Evolutionary conservation across 2,329 filamentous ascomycete genomes (phyloP).

Genomic region (Claviceps humidiphila): DNA sequence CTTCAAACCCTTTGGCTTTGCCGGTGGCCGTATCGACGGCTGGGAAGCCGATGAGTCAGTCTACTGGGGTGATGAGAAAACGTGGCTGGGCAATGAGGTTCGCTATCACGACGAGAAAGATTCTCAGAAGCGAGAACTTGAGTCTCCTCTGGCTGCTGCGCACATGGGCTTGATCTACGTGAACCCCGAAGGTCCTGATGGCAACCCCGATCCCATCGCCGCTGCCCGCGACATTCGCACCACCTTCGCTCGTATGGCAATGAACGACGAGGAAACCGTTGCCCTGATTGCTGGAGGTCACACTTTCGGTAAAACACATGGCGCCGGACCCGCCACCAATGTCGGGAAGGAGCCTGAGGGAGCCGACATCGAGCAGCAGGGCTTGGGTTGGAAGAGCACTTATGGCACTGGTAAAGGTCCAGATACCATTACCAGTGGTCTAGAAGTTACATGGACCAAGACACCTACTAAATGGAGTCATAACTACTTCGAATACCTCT

Average conservation of each 20-base stretch:
- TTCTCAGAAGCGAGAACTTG: slow-evolving; percentile 49
- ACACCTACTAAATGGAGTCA: slow-evolving; percentile 67
- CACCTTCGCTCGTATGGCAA: slow-evolving; percentile 68
- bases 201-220: slow-evolving; percentile 54
- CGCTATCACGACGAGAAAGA: slow-evolving; percentile 46
- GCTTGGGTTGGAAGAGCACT: slow-evolving; percentile 59
- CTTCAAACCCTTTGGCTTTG: slow-evolving; percentile 60
- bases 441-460: slow-evolving; percentile 70
- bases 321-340: slow-evolving; percentile 50
- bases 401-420: slow-evolving; percentile 54
- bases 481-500: slow-evolving; percentile 61
- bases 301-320: slow-evolving; percentile 71
- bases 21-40: slow-evolving; percentile 56
- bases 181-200: slow-evolving; percentile 67
- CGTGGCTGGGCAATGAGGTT: slow-evolving; percentile 62
- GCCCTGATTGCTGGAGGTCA: slow-evolving; percentile 69
- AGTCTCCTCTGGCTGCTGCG: slow-evolving; percentile 52
- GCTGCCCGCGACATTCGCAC: slow-evolving; percentile 59
- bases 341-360: slow-evolving; percentile 55
- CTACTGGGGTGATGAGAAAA: slow-evolving; percentile 65
- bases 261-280: slow-evolving; percentile 73
- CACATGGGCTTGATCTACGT: slow-evolving; percentile 69
- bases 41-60: slow-evolving; percentile 65
- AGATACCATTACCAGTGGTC: slow-evolving; percentile 60
- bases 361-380: slow-evolving; percentile 50